Conservation (phyloP, 2,329 filamentous ascomycete species). For the Beauveria sp. region DNA sequence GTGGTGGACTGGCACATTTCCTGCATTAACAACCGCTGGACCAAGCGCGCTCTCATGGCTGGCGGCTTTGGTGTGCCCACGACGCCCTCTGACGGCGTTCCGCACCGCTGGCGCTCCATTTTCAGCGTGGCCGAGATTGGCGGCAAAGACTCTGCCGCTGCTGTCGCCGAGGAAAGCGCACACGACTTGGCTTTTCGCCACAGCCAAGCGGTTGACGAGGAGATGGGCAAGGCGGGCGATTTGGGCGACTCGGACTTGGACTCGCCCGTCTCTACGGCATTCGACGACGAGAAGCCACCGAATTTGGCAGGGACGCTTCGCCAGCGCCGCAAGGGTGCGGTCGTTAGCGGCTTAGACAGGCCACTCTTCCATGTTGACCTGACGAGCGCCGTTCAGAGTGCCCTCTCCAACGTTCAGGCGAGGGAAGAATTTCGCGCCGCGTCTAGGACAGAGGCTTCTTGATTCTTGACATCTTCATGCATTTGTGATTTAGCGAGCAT, state of each 20-base stretch:
- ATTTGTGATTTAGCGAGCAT: constrained; percentile 5
- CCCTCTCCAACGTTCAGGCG: constrained; percentile 68
- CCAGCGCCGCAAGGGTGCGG: constrained; percentile 44
- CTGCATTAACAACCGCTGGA: constrained; percentile 91
- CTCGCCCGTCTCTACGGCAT: constrained; percentile 18
- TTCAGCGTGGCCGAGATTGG: constrained; percentile 88
- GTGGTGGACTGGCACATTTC: constrained; percentile 92
- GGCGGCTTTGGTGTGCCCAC: constrained; percentile 85
- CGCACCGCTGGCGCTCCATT: constrained; percentile 82
- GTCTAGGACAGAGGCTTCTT: not conserved
- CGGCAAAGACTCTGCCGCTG: constrained; percentile 61
- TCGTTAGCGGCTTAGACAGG: constrained; percentile 78
- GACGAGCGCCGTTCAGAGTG: constrained; percentile 80
- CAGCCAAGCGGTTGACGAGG: constrained; percentile 23
- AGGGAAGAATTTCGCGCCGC: constrained; percentile 27
- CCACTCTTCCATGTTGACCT: constrained; percentile 93
- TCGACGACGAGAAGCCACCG: constrained; percentile 28
- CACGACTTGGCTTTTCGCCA: constrained; percentile 35
- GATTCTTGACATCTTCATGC: not conserved
- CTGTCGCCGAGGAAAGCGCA: constrained; percentile 55
- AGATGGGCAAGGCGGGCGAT: constrained; percentile 26
- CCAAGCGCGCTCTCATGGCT: constrained; percentile 78
- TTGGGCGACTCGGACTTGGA: constrained; percentile 23
- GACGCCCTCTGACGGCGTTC: constrained; percentile 32
- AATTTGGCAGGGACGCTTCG: constrained; percentile 15